Evolutionary conservation across 495 filamentous ascomycete genomes (phyloP).

Genomic region (Elaphomyces granulatus): DNA sequence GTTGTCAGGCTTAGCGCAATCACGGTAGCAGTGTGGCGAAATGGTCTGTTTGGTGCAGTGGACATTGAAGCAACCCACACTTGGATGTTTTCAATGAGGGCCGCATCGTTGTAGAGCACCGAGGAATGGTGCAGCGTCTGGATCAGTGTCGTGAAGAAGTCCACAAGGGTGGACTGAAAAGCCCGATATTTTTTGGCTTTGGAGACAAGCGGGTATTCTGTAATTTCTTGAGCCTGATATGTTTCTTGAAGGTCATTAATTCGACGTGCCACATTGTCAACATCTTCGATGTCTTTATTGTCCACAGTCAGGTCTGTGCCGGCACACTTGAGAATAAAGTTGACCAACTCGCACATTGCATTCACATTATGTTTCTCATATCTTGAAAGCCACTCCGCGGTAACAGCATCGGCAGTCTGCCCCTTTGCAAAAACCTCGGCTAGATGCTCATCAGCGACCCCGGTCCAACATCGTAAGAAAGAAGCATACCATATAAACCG

Average conservation of each 20-base stretch:
- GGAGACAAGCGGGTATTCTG: slow-evolving; percentile 88
- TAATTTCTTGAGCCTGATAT: slow-evolving; percentile 61
- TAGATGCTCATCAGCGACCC: slow-evolving; percentile 22
- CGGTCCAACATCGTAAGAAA: background rate
- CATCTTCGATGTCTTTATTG: slow-evolving; percentile 66
- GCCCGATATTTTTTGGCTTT: slow-evolving; percentile 52
- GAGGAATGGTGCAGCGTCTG: slow-evolving; percentile 59
- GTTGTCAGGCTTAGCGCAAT: slow-evolving; percentile 61
- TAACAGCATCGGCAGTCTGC: slow-evolving; percentile 55
- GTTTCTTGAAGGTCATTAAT: slow-evolving; percentile 68
- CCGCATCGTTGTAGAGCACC: slow-evolving; percentile 55
- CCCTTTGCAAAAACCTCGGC: slow-evolving; percentile 70
- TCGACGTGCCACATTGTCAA: slow-evolving; percentile 57
- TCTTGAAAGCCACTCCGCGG: slow-evolving; percentile 59
- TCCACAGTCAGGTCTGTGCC: slow-evolving; percentile 65
- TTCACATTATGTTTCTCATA: slow-evolving; percentile 53
- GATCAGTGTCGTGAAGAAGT: slow-evolving; percentile 64
- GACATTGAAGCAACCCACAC: slow-evolving; percentile 80
- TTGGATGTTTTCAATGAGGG: slow-evolving; percentile 70
- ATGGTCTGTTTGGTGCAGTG: slow-evolving; percentile 66
- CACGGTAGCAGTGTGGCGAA: slow-evolving; percentile 83
- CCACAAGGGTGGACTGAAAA: slow-evolving; percentile 61
- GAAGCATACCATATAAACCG: slow-evolving; percentile 60
- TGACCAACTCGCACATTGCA: slow-evolving; percentile 72
- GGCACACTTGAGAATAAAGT: slow-evolving; percentile 70